phyloP scores from a whole-genome alignment of 106 monocot genomes.

The Allium fistulosum region DNA sequence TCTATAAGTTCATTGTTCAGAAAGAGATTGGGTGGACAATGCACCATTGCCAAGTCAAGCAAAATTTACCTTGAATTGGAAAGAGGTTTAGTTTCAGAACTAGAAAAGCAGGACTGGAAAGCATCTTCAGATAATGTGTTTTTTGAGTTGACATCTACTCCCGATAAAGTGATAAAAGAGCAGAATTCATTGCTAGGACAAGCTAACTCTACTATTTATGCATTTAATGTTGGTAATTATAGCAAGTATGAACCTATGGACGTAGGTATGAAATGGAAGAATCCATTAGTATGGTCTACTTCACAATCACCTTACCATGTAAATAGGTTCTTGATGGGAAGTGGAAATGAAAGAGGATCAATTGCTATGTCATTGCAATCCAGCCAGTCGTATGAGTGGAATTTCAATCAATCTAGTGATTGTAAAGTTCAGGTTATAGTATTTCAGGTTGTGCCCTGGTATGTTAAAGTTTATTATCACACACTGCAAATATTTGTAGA shows the following conservation, averaged over 20 bases:
- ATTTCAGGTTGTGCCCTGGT: constrained; percentile 97
- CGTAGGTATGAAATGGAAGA: constrained; percentile 78
- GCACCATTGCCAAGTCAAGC: constrained; percentile 68
- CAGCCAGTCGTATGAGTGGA: constrained; percentile 15
- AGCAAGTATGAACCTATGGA: constrained; percentile 41
- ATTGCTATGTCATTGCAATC: constrained; percentile 76
- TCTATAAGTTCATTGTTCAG: constrained; percentile 71
- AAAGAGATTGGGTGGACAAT: constrained; percentile 46
- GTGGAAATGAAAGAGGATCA: constrained; percentile 96
- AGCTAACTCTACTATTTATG: constrained; percentile 39
- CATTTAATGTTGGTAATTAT: constrained; percentile 36
- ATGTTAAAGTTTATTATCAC: constrained; percentile 95
- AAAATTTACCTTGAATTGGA: constrained; percentile 73
- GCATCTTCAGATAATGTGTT: constrained; percentile 27
- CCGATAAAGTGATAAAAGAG: constrained; percentile 43
- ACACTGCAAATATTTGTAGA: constrained; percentile 69
- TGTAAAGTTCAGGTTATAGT: constrained; percentile 53
- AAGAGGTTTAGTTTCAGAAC: constrained; percentile 35
- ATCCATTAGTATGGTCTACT: constrained; percentile 56
- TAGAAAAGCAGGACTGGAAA: constrained; percentile 25
- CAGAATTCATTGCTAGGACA: constrained; percentile 16
- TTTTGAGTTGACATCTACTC: constrained; percentile 46
- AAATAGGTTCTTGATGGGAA: constrained; percentile 87
- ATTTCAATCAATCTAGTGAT: constrained; percentile 10
- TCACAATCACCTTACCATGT: constrained; percentile 49